Evolutionary conservation across 345 rosid species (phyloP), one percentile per base, ranked within the genome.

Genomic region (Hibiscus mutabilis): DNA sequence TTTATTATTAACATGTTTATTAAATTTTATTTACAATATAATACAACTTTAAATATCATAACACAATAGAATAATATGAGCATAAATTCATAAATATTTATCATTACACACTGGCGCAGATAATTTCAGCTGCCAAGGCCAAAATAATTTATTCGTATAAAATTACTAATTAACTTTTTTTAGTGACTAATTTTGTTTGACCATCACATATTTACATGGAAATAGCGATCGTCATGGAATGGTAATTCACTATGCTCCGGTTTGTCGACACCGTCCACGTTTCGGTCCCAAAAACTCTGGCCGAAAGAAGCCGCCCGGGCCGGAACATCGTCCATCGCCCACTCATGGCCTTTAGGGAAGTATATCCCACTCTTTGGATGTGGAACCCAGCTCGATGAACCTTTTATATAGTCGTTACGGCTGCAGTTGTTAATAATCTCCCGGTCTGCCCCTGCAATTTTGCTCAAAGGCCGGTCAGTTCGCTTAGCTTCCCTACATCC

Each of bases 311-410:
- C 92, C 5, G 89, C 88, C 14, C 59, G 71, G 13, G 71, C 82
- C 0, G 92, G 89, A 2, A 89, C 86, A 35, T 78, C 96, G 0
- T 84, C 82, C 86, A 89, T 81, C 74, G 83, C 88, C 81, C 81
- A 37, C 62, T 89, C 92, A 3, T 85, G 86, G 19, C 96, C 91
- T 66, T 76, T 70, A 0, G 96, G 96, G 21, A 80, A 76, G 68
- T 83, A 89, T 69, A 87, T 89, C 64, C 91, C 96, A 5, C 83
- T 81, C 15, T 86, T 90, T 27, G 92, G 92, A 72, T 87, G 86
- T 21, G 96, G 96, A 29, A 82, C 71, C 96, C 96, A 87, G 21
- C 47, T 68, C 19, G 66, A 24, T 6, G 74, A 11, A 2, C 60
- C 40, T 15, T 25, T 25, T 25, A 15, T 24, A 16, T 10, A 58